These are phyloP conservation scores for Diplosphaera chodatii DNA, from an alignment of 139 green algal genomes.

Conservation along the genomic window DNA sequence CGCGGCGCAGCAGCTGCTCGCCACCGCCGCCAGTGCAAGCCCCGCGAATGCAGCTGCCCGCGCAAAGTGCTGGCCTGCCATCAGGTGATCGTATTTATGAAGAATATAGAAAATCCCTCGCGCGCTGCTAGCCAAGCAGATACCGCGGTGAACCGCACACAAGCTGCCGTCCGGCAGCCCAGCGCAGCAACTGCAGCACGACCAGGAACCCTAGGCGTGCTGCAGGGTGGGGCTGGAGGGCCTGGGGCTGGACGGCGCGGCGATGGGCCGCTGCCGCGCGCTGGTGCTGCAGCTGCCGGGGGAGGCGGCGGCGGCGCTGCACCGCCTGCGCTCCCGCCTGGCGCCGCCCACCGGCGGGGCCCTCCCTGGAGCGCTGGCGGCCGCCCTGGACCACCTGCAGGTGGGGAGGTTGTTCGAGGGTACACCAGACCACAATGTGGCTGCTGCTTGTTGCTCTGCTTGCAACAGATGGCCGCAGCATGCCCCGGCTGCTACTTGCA, in stretches of 20 bases:
- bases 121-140: too few species aligned
- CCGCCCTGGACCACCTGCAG: background rate
- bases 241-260: slow-evolving; percentile 38
- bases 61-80: slow-evolving; percentile 43
- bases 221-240: slow-evolving; percentile 50
- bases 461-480: too few species aligned
- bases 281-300: slow-evolving; percentile 51
- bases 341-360: background rate
- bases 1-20: slow-evolving; percentile 36
- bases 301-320: slow-evolving; percentile 28
- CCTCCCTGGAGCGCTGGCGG: background rate
- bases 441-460: too few species aligned
- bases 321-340: slow-evolving; percentile 23
- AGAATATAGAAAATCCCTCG: too few species aligned
- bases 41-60: slow-evolving; percentile 20
- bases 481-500: too few species aligned
- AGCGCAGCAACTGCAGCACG: too few species aligned
- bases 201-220: background rate
- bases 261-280: slow-evolving; percentile 46
- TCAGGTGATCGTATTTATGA: too few species aligned
- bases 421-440: too few species aligned
- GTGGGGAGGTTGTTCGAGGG: background rate
- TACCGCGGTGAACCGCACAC: too few species aligned
- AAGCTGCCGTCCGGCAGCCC: too few species aligned
- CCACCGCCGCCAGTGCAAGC: slow-evolving; percentile 25